Percentiles rank a stretch among this genome's conserved stretches.
Evolutionary conservation across 1,139 yeast genomes (phyloP).

Genomic region (Tardiomyces blankii): DNA sequence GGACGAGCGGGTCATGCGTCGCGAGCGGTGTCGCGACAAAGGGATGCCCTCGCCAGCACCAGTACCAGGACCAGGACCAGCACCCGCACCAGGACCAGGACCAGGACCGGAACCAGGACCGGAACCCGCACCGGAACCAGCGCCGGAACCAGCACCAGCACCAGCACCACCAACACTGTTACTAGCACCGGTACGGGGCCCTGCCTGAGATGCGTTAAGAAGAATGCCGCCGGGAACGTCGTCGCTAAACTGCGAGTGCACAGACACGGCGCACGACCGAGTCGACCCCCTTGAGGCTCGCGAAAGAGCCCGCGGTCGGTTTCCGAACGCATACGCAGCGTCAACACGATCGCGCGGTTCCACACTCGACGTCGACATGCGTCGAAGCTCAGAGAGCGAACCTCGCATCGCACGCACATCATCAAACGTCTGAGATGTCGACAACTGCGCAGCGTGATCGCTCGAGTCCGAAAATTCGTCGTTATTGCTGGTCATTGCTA

Average conservation of each 20-base stretch:
- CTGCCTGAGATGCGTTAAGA: neutral
- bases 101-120: no score
- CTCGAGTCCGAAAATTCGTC: no score
- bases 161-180: no score
- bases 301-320: neutral
- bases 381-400: neutral
- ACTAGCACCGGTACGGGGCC: no score
- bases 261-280: neutral
- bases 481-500: no score
- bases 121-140: no score
- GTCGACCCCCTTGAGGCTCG: neutral
- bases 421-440: neutral
- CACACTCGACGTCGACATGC: neutral
- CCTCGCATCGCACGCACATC: neutral
- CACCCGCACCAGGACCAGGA: neutral
- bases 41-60: conserved; percentile 1
- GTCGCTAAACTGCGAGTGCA: neutral
- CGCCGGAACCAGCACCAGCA: no score
- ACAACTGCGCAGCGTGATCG: no score
- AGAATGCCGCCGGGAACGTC: neutral
- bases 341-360: neutral
- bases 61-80: neutral
- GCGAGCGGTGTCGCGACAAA: conserved; percentile 10
- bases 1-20: conserved; percentile 3
- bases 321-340: neutral